Percentiles rank a stretch among this genome's conserved stretches.
phyloP scores from a whole-genome alignment of 345 rosid genomes.

The Eucalyptus sp. region DNA sequence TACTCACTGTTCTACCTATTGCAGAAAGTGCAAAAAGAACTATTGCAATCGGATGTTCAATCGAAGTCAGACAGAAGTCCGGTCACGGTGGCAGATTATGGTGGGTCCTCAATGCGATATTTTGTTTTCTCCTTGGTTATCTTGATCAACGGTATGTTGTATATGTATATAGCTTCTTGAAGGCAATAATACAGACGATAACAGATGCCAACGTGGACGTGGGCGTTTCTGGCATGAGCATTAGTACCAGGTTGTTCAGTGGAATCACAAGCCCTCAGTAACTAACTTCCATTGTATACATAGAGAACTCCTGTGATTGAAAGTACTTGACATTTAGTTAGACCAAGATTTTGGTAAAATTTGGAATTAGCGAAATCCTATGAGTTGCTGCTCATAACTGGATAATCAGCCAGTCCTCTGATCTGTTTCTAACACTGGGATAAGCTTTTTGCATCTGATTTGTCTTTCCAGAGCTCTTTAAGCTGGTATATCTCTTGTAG shows the following conservation, averaged over 20 bases:
- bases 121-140: not conserved
- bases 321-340: not conserved
- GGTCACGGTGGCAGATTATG: slow-evolving; percentile 96
- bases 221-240: not conserved
- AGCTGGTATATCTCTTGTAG: not conserved
- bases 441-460: not conserved
- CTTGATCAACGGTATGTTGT: not conserved
- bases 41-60: slow-evolving; percentile 84
- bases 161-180: not conserved
- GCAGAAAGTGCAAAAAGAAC: slow-evolving; percentile 80
- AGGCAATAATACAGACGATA: not conserved
- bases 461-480: not conserved
- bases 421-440: not conserved
- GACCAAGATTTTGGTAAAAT: not conserved
- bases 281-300: not conserved
- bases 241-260: not conserved
- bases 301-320: not conserved
- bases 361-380: not conserved
- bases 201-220: not conserved
- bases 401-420: not conserved
- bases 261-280: not conserved
- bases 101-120: slow-evolving; percentile 13
- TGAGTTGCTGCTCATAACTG: not conserved
- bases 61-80: slow-evolving; percentile 87
- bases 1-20: not conserved